phyloP scores from a whole-genome alignment of 169 alveolate species.

The Eimeria falciformis region DNA sequence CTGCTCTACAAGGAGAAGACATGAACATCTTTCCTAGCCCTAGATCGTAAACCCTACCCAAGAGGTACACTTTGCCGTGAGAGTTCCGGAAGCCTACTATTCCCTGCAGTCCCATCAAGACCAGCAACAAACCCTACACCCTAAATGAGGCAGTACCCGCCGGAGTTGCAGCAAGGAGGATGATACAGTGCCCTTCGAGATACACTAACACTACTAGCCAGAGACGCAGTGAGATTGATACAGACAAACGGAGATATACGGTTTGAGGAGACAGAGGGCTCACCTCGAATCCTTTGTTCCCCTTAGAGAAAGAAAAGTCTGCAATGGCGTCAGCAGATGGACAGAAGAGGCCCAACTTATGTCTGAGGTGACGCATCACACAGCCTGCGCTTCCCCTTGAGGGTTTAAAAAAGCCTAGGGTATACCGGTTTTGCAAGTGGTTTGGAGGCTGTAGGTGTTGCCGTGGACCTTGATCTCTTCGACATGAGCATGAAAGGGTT shows the following conservation, averaged over 20 bases:
- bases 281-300: not conserved
- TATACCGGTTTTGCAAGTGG: not conserved
- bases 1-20: too few relatives aligned
- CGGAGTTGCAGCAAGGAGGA: too few relatives aligned
- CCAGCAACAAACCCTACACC: not conserved
- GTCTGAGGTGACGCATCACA: too few relatives aligned
- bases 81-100: not conserved
- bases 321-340: not conserved
- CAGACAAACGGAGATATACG: too few relatives aligned
- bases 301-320: not conserved
- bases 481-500: not conserved
- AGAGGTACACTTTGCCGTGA: not conserved
- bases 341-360: not conserved
- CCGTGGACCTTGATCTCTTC: not conserved
- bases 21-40: too few relatives aligned
- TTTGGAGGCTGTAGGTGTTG: not conserved
- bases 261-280: too few relatives aligned
- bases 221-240: too few relatives aligned
- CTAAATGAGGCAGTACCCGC: too few relatives aligned
- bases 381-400: not conserved
- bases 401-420: not conserved
- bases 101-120: not conserved
- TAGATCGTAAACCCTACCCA: constrained; percentile 20
- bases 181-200: too few relatives aligned
- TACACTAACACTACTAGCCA: too few relatives aligned